Conservation (phyloP, 768 basidiomycete genomes). For the Hericium erinaceus region DNA sequence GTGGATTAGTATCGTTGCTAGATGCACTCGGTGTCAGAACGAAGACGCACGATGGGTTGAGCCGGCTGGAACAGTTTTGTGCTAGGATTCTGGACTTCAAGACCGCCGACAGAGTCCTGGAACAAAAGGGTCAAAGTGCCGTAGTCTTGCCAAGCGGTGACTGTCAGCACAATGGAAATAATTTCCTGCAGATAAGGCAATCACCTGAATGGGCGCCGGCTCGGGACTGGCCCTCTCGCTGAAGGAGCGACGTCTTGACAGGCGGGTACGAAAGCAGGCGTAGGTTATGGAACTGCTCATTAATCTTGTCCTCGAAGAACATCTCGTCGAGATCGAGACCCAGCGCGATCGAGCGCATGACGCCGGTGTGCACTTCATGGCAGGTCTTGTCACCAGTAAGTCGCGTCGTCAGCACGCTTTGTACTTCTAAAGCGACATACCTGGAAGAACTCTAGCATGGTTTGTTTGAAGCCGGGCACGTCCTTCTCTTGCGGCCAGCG, state of each 20-base stretch:
- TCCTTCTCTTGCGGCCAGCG: slow-evolving; percentile 64
- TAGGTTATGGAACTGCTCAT: slow-evolving; percentile 75
- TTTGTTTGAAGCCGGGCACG: slow-evolving; percentile 57
- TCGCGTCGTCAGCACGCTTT: background rate
- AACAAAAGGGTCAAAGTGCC: slow-evolving; percentile 77
- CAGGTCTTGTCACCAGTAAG: slow-evolving; percentile 38
- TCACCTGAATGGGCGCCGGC: slow-evolving; percentile 76
- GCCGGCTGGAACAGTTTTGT: slow-evolving; percentile 66
- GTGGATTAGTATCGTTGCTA: background rate
- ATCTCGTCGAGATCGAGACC: slow-evolving; percentile 64
- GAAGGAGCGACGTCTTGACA: slow-evolving; percentile 49
- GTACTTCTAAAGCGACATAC: slow-evolving; percentile 20
- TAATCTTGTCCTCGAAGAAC: slow-evolving; percentile 68
- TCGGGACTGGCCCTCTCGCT: slow-evolving; percentile 60
- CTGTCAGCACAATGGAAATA: background rate
- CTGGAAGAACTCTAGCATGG: slow-evolving; percentile 72
- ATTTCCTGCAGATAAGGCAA: slow-evolving; percentile 1
- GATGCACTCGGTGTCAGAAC: background rate
- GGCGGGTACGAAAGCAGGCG: slow-evolving; percentile 76
- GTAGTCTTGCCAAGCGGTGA: slow-evolving; percentile 39
- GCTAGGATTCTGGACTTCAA: slow-evolving; percentile 76
- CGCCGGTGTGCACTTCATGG: slow-evolving; percentile 61
- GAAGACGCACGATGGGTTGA: slow-evolving; percentile 54
- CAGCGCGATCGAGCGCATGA: slow-evolving; percentile 83
- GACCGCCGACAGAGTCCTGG: slow-evolving; percentile 77